Evolutionary conservation across 805 yeast species (phyloP).

Genomic region (Candida mattraensis): DNA sequence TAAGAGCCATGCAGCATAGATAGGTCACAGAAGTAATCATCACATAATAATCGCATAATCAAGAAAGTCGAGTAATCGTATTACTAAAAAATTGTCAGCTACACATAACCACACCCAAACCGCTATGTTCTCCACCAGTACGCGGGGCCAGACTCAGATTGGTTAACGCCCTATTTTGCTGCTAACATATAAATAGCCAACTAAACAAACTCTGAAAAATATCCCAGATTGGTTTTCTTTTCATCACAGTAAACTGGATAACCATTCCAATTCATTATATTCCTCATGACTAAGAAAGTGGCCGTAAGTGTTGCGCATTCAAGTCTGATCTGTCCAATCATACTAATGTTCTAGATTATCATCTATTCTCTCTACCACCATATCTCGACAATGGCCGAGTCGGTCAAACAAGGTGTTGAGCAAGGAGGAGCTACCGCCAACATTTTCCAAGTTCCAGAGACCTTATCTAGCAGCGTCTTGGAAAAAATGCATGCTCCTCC

Average conservation of each 20-base stretch:
- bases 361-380: conserved; percentile 85
- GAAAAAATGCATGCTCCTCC: conserved; percentile 63
- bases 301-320: conserved; percentile 27
- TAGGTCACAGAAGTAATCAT: too few species aligned
- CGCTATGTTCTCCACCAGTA: too few species aligned
- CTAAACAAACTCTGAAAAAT: too few species aligned
- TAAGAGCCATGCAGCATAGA: too few species aligned
- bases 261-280: neutral
- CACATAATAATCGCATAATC: too few species aligned
- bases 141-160: too few species aligned
- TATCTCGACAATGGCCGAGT: conserved; percentile 64
- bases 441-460: conserved; percentile 79
- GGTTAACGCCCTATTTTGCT: too few species aligned
- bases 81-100: too few species aligned
- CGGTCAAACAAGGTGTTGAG: conserved; percentile 67
- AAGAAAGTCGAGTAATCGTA: too few species aligned
- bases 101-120: too few species aligned
- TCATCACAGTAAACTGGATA: neutral
- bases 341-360: conserved; percentile 43
- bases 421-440: conserved; percentile 69
- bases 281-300: conserved; percentile 21
- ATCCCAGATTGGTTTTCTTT: too few species aligned
- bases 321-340: neutral
- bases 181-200: too few species aligned
- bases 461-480: conserved; percentile 63